A percentile compares a stretch with the other conserved stretches of the same genome.
phyloP scores from a whole-genome alignment of 2,329 filamentous ascomycete species.

The Pestalotiopsis sp. region DNA sequence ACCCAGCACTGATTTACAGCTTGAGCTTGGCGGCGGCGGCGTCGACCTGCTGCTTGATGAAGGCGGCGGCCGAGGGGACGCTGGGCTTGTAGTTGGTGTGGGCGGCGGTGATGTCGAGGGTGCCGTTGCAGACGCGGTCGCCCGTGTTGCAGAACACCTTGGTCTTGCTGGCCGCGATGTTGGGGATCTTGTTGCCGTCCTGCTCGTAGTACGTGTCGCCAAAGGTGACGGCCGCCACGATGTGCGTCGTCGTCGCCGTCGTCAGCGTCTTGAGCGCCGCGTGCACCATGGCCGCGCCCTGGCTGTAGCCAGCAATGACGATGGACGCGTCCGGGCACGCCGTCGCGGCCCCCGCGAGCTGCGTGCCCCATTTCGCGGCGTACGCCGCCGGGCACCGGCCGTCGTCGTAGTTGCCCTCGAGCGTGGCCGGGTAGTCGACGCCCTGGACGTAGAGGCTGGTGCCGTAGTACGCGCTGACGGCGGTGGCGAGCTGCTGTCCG shows the following conservation, averaged over 20 bases:
- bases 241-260: constrained; percentile 26
- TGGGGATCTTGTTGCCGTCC: constrained; percentile 32
- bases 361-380: constrained; percentile 31
- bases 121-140: constrained; percentile 52
- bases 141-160: constrained; percentile 49
- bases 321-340: constrained; percentile 37
- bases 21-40: constrained; percentile 4
- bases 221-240: constrained; percentile 32
- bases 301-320: constrained; percentile 33
- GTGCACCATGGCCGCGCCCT: constrained; percentile 37
- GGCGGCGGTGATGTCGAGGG: constrained; percentile 37
- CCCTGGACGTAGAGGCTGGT: constrained; percentile 16
- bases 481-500: constrained; percentile 6
- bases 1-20: not conserved
- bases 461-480: constrained; percentile 1
- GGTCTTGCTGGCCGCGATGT: constrained; percentile 27
- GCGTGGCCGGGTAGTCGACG: constrained; percentile 29
- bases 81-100: constrained; percentile 40
- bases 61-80: constrained; percentile 14
- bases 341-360: constrained; percentile 30
- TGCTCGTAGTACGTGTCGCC: constrained; percentile 34
- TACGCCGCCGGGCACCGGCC: constrained; percentile 28
- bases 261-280: constrained; percentile 36
- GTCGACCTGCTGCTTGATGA: constrained; percentile 17
- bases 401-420: constrained; percentile 30